Base-by-base conservation (phyloP, 164 flowering plant species). In the Platanus orientalis region DNA sequence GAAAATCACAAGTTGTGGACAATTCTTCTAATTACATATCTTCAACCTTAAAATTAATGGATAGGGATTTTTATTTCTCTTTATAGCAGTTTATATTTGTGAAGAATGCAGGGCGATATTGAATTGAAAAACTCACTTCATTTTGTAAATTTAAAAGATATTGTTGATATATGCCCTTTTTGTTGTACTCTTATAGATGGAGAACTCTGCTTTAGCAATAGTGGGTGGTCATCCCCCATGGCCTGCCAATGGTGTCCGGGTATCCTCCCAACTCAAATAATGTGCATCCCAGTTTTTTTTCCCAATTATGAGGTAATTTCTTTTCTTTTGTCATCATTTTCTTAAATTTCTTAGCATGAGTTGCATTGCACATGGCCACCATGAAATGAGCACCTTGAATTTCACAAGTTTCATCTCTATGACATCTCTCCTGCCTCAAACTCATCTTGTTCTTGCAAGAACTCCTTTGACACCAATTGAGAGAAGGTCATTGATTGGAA, bases 401-500 rank as follows among this genome's bases (percentile, higher is more conserved):
- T 36, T 36, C 42, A 36, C 7, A 3, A 36, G 42, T 36, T 36
- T 1, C 1, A 36, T 3, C 13, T 10, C 5, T 36, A 14, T 7
- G 7, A 36, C 42, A 32, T 82, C 60, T 70, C 80, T 48, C 29
- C 84, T 61, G 79, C 68, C 21, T 66, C 87, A 63, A 71, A 69
- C 57, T 74, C 64, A 3, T 61, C 87, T 65, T 87, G 93, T 72
- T 79, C 88, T 71, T 87, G 90, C 76, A 59, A 76, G 26, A 83
- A 71, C 51, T 62, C 78, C 17, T 58, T 67, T 34, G 77, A 76
- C 58, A 30, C 12, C n/a, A 54, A 71, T n/a, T n/a, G n/a, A n/a
- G n/a, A n/a, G n/a, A 23, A 62, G n/a, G n/a, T n/a, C n/a, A n/a
- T n/a, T n/a, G n/a, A n/a, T n/a, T n/a, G n/a, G n/a, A n/a, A n/a